phyloP scores from a whole-genome alignment of 306 rosid genomes.

The Cucumis melo region DNA sequence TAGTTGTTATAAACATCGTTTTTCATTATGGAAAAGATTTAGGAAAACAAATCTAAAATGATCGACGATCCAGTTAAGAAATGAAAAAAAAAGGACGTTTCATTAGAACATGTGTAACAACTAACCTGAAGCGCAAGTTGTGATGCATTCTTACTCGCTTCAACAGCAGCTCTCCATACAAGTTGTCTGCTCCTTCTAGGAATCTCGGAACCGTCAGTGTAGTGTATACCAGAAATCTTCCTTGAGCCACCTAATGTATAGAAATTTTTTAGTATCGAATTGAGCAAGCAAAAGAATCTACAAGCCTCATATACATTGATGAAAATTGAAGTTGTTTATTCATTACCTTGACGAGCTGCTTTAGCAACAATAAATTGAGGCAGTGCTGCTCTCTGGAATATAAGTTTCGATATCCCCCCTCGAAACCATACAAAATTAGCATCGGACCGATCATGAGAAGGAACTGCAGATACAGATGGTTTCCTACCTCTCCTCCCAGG shows the following conservation, averaged over 20 bases:
- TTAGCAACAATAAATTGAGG: constrained; percentile 40
- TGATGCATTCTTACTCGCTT: constrained; percentile 70
- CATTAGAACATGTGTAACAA: background rate
- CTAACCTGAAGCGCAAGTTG: constrained; percentile 90
- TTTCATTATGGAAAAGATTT: background rate
- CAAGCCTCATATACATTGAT: background rate
- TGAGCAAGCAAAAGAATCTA: background rate
- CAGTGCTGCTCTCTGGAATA: constrained; percentile 72
- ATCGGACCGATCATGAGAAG: constrained; percentile 28
- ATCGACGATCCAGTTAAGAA: constrained; percentile 11
- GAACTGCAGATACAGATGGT: constrained; percentile 44
- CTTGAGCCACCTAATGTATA: constrained; percentile 51
- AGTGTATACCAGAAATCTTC: constrained; percentile 54
- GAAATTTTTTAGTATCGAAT: background rate
- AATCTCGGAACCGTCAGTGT: constrained; percentile 67
- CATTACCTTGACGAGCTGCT: constrained; percentile 82
- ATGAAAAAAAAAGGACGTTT: background rate
- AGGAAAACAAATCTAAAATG: background rate
- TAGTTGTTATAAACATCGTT: constrained; percentile 4
- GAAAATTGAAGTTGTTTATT: background rate
- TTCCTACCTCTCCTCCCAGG: constrained; percentile 61
- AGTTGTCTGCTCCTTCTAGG: constrained; percentile 77
- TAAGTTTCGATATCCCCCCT: constrained; percentile 44
- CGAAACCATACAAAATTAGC: constrained; percentile 69
- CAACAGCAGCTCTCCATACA: constrained; percentile 88